These are phyloP conservation scores for Hymenoscyphus linearis DNA, from an alignment of 2,329 filamentous ascomycete species.

Conservation along the genomic window DNA sequence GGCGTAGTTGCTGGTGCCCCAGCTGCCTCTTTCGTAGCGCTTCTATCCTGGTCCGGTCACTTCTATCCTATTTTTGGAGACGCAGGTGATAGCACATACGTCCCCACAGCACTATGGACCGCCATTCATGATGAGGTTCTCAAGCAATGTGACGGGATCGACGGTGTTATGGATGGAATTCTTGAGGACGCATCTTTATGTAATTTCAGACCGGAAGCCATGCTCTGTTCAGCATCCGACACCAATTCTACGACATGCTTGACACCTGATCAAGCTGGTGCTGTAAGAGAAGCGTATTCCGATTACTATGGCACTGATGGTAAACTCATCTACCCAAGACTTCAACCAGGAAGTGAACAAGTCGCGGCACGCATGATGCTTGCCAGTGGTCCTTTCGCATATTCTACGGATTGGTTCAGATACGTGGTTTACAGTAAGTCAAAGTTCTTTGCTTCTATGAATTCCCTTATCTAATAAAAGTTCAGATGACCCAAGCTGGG, in stretches of 20 bases:
- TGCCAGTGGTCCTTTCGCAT: slow-evolving; percentile 36
- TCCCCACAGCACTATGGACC: slow-evolving; percentile 18
- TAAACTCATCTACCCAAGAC: slow-evolving; percentile 43
- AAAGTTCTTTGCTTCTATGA: neutral
- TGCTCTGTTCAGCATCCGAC: slow-evolving; percentile 17
- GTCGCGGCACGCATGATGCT: slow-evolving; percentile 22
- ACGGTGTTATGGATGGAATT: slow-evolving; percentile 36
- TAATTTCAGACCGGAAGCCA: slow-evolving; percentile 27
- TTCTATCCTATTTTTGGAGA: slow-evolving; percentile 11
- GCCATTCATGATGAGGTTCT: slow-evolving; percentile 29
- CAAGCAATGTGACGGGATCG: slow-evolving; percentile 35
- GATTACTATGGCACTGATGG: slow-evolving; percentile 40
- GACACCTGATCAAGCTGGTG: slow-evolving; percentile 38
- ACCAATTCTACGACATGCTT: slow-evolving; percentile 38
- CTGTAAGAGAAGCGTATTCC: slow-evolving; percentile 38
- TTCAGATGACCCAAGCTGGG: slow-evolving; percentile 34
- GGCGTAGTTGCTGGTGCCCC: slow-evolving; percentile 38
- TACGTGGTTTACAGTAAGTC: slow-evolving; percentile 39
- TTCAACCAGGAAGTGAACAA: slow-evolving; percentile 43
- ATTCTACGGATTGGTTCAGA: slow-evolving; percentile 43
- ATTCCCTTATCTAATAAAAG: neutral
- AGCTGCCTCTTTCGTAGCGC: slow-evolving; percentile 25
- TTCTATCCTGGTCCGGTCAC: slow-evolving; percentile 16
- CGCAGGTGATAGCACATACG: slow-evolving; percentile 7
- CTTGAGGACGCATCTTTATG: slow-evolving; percentile 37